Evolutionary conservation across 73 alveolate species (phyloP).

Genomic region (Uronychia setigera): DNA sequence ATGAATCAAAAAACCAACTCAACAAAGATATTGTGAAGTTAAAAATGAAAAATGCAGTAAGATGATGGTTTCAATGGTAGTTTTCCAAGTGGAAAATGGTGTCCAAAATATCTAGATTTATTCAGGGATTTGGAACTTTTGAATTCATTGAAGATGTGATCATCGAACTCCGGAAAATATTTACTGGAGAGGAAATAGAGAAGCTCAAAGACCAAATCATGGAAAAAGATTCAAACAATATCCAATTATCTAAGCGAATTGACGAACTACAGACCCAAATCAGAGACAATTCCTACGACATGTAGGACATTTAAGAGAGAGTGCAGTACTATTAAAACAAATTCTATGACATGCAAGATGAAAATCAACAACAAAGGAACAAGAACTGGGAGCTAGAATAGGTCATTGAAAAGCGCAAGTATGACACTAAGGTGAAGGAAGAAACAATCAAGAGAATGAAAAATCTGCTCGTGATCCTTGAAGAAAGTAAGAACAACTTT

Average conservation of each 20-base stretch:
- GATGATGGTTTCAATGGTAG: background rate
- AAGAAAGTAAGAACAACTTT: background rate
- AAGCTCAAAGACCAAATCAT: background rate
- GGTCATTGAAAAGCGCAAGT: background rate
- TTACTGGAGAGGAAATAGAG: background rate
- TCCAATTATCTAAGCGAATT: background rate
- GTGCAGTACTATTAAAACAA: background rate
- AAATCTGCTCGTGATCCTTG: background rate
- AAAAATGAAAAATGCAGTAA: background rate
- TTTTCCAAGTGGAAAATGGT: background rate
- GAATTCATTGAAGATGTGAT: background rate
- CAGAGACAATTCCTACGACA: background rate
- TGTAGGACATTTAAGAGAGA: background rate
- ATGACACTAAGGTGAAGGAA: background rate
- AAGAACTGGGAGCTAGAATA: background rate
- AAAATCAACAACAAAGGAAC: background rate
- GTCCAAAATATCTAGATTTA: background rate
- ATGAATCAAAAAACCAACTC: background rate
- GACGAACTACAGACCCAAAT: background rate
- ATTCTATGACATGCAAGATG: background rate
- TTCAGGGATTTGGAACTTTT: background rate
- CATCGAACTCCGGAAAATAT: background rate
- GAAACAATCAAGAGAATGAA: background rate
- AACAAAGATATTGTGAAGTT: background rate
- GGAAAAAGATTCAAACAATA: background rate